Conservation (phyloP, 441 rosid species). For the Adansonia madagascariensis region DNA sequence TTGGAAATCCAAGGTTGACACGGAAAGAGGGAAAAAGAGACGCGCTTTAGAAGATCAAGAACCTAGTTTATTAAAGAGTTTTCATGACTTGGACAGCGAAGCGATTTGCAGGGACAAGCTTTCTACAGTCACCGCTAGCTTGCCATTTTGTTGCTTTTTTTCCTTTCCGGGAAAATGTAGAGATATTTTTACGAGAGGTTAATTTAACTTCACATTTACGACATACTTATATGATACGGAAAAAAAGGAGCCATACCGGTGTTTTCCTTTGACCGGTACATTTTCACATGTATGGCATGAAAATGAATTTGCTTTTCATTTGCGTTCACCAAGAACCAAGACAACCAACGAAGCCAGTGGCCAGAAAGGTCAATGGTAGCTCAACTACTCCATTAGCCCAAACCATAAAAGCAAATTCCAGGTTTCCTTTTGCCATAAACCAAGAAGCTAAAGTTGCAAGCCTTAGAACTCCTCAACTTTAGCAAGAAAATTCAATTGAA, state of each 20-base stretch:
- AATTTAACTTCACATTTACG: no score
- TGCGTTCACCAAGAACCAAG: not conserved
- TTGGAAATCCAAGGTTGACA: constrained; percentile 16
- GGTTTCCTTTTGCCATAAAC: not conserved
- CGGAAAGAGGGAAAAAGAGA: not conserved
- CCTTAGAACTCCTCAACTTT: not conserved
- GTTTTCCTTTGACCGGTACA: no score
- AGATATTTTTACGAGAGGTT: no score
- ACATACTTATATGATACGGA: no score
- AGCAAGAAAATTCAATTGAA: not conserved
- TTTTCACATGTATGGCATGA: not conserved
- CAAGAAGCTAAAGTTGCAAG: not conserved
- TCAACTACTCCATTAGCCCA: not conserved
- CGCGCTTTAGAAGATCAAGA: not conserved
- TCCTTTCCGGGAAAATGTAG: no score
- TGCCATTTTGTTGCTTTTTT: not conserved
- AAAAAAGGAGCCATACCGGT: no score
- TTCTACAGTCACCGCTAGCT: not conserved
- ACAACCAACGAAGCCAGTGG: no score
- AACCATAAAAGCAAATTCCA: not conserved
- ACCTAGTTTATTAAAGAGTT: not conserved
- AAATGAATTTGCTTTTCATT: no score
- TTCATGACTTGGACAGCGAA: not conserved
- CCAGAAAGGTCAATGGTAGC: not conserved
- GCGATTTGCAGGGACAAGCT: not conserved